A percentile compares a stretch with the other conserved stretches of the same genome.
Conservation (phyloP, 2,329 filamentous ascomycete species). For the Colletotrichum orbiculare region DNA sequence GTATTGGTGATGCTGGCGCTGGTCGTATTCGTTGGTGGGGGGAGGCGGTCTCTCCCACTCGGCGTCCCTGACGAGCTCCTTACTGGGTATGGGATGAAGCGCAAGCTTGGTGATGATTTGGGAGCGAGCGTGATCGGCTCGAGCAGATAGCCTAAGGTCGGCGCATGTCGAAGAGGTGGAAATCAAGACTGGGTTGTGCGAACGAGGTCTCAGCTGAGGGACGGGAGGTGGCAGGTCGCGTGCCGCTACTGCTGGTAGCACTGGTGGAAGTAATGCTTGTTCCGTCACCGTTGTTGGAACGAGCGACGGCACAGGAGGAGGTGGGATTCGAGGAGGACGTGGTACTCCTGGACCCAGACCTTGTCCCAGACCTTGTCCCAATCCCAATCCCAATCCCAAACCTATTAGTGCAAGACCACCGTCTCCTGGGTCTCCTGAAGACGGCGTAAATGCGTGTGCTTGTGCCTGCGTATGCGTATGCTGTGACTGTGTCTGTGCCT, state of each 20-base stretch:
- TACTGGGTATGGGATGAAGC: slow-evolving; percentile 14
- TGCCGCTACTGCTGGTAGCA: slow-evolving; percentile 3
- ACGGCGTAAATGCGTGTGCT: not conserved
- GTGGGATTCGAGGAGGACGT: slow-evolving; percentile 9
- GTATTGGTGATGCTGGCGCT: slow-evolving; percentile 17
- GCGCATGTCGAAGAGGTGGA: slow-evolving; percentile 34
- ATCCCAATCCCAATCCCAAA: too few species aligned
- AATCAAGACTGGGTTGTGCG: slow-evolving; percentile 32
- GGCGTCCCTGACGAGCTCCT: slow-evolving; percentile 5
- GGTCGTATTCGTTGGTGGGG: slow-evolving; percentile 15
- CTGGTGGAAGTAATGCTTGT: not conserved
- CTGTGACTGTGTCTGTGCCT: slow-evolving; percentile 1
- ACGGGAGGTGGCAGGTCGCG: slow-evolving; percentile 28
- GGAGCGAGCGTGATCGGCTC: slow-evolving; percentile 34
- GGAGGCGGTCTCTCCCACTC: slow-evolving; percentile 17
- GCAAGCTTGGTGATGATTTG: slow-evolving; percentile 35
- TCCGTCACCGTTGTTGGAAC: too few species aligned
- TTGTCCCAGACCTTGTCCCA: too few species aligned
- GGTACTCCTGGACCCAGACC: slow-evolving; percentile 3
- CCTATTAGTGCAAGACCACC: not conserved
- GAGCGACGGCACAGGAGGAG: not conserved
- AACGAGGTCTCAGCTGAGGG: slow-evolving; percentile 34
- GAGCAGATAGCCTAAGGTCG: slow-evolving; percentile 35
- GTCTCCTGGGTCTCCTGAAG: slow-evolving; percentile 2
- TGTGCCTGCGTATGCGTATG: slow-evolving; percentile 7